Evolutionary conservation across 192 early-diverging fungal species (phyloP).

Genomic region (Coemansia sp.): DNA sequence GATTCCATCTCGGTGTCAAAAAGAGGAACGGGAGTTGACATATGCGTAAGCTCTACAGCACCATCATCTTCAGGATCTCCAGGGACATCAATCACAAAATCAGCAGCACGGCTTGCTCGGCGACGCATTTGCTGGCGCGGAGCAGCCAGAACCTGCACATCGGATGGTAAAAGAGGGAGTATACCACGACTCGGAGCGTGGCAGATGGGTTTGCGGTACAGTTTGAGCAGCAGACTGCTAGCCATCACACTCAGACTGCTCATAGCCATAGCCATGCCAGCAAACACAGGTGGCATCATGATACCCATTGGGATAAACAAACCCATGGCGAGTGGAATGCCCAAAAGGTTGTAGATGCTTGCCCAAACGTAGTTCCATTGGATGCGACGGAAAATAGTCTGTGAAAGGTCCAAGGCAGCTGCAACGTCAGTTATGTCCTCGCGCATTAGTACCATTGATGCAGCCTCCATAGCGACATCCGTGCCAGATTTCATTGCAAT

Average conservation of each 20-base stretch:
- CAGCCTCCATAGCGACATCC: constrained; percentile 95
- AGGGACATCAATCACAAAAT: constrained; percentile 41
- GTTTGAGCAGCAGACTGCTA: constrained; percentile 81
- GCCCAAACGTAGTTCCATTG: constrained; percentile 89
- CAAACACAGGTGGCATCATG: constrained; percentile 86
- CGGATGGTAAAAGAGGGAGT: constrained; percentile 19
- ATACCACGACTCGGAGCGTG: constrained; percentile 19
- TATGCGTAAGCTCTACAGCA: constrained; percentile 13
- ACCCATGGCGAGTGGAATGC: constrained; percentile 94
- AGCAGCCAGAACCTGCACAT: constrained; percentile 32
- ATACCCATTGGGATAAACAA: constrained; percentile 81
- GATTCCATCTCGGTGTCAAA: background rate
- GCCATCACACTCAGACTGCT: constrained; percentile 90
- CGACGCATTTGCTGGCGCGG: constrained; percentile 16
- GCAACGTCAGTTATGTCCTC: constrained; percentile 85
- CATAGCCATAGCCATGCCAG: constrained; percentile 92
- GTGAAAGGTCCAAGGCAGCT: constrained; percentile 77
- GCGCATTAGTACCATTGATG: constrained; percentile 89
- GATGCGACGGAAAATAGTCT: constrained; percentile 83
- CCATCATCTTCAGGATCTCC: constrained; percentile 15
- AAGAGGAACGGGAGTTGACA: constrained; percentile 5
- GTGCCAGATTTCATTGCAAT: constrained; percentile 89
- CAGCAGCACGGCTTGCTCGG: background rate
- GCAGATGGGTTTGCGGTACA: constrained; percentile 56
- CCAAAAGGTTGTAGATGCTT: constrained; percentile 82